These are phyloP conservation scores for Trichoderma lentiforme DNA, from an alignment of 2,329 filamentous ascomycete species.

Conservation along the genomic window DNA sequence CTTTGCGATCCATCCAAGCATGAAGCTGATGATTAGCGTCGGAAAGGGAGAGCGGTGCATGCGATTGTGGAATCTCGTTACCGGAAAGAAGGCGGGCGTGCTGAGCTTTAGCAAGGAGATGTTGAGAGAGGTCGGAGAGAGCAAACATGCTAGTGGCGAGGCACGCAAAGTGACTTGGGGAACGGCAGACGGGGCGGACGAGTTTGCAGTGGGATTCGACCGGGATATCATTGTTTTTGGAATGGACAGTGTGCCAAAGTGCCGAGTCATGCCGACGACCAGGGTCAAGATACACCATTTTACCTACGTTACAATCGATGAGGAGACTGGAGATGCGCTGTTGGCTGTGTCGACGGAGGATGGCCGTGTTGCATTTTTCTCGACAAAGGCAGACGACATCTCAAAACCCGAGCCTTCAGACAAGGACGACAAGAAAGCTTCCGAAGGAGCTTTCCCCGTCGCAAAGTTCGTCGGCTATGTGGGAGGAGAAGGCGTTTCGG, in stretches of 20 bases:
- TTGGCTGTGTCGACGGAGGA: conserved; percentile 86
- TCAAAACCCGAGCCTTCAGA: conserved; percentile 25
- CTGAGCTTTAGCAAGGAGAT: conserved; percentile 76
- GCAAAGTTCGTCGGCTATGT: conserved; percentile 72
- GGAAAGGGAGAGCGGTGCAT: conserved; percentile 87
- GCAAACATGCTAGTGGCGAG: conserved; percentile 74
- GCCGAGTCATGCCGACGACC: conserved; percentile 64
- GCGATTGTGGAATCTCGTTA: conserved; percentile 94
- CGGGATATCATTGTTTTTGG: conserved; percentile 80
- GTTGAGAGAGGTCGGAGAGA: conserved; percentile 72
- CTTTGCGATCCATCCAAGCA: conserved; percentile 91
- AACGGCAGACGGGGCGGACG: conserved; percentile 63
- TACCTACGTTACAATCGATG: conserved; percentile 61
- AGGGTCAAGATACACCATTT: conserved; percentile 82
- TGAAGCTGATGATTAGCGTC: conserved; percentile 95
- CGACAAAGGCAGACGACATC: conserved; percentile 55
- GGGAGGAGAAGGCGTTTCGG: conserved; percentile 67
- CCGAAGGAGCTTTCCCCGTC: conserved; percentile 43
- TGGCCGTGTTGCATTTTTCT: conserved; percentile 80
- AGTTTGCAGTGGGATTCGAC: conserved; percentile 89
- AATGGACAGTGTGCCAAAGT: conserved; percentile 80
- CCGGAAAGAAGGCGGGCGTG: conserved; percentile 91
- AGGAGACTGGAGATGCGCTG: conserved; percentile 41
- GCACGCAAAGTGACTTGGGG: conserved; percentile 82
- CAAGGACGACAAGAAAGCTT: conserved; percentile 31